These are phyloP conservation scores for Athelia psychrophila DNA, from an alignment of 1,284 basidiomycete genomes.

Conservation along the genomic window DNA sequence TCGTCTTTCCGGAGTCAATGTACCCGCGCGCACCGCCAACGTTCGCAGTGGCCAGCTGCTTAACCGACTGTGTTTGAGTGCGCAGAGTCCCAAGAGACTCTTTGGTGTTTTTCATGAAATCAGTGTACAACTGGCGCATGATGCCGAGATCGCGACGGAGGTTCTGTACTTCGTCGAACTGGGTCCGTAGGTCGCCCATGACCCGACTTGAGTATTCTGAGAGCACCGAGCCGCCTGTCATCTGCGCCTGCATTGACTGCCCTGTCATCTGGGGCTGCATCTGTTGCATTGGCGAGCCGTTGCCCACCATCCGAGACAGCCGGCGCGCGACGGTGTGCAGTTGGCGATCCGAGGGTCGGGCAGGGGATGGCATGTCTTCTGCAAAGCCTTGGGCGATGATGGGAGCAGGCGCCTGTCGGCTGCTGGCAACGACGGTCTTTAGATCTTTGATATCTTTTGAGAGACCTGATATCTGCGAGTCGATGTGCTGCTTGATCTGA, in stretches of 20 bases:
- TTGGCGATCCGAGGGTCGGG: conserved; percentile 70
- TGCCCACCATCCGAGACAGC: conserved; percentile 59
- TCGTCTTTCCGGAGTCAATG: conserved; percentile 89
- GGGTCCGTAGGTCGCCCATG: conserved; percentile 82
- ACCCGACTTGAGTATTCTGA: conserved; percentile 73
- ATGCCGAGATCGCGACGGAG: conserved; percentile 91
- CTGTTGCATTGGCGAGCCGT: conserved; percentile 30
- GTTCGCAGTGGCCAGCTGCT: conserved; percentile 79
- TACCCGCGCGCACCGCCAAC: conserved; percentile 87
- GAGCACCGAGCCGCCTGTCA: conserved; percentile 68
- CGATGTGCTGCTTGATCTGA: conserved; percentile 98
- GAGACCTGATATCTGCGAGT: conserved; percentile 82
- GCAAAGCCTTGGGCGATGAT: conserved; percentile 55
- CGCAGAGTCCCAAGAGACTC: conserved; percentile 77
- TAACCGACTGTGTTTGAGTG: conserved; percentile 82
- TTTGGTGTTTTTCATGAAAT: conserved; percentile 91
- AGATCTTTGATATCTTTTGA: conserved; percentile 93
- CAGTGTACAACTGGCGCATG: conserved; percentile 91
- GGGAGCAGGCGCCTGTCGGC: conserved; percentile 33
- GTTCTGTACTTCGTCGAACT: conserved; percentile 93
- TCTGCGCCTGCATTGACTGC: conserved; percentile 64
- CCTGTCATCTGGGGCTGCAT: conserved; percentile 64
- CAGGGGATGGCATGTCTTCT: conserved; percentile 55
- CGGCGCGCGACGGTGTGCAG: conserved; percentile 70
- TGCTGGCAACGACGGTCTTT: conserved; percentile 59